Evolutionary conservation across 768 basidiomycete genomes (phyloP), one percentile per base, ranked within the genome.

Genomic region (Pleurotus sapidus): DNA sequence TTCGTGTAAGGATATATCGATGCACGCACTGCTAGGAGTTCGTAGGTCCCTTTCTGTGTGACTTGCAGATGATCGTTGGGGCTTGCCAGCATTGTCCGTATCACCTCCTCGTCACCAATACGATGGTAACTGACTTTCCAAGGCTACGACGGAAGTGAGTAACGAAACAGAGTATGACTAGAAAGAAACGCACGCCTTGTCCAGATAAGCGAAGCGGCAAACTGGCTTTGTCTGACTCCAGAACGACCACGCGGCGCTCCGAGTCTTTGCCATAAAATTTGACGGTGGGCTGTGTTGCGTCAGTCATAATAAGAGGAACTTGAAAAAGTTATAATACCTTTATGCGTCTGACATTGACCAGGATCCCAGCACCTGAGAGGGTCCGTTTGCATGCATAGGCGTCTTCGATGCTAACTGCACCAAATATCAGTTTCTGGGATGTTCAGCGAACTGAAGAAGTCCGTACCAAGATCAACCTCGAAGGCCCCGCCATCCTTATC

Each of bases 151-250:
- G 20, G 56, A 53, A 49, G 54, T 60, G 15, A 17, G 39, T 47
- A 49, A 46, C n/a, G 15, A 15, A 7, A 60, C 46, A 5, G 7
- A 25, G n/a, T 15, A 43, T 34, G 38, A 18, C 54, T n/a, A 46
- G 46, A 34, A 45, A 38, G 17, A 14, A 3, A 74, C 87, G 60
- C 71, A 96, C 95, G 48, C 87, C 89, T 68, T 95, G 91, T 4
- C 97, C 97, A 17, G 94, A 95, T 51, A 99, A 73, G 24, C 95
- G 83, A 42, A 98, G 72, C 39, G 94, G 94, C 9, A 98, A 77
- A 37, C 75, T 79, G 0, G 87, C 87, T 39, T 74, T 72, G 58
- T 93, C 88, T 43, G 87, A 83, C 64, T 95, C 89, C 5, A 93
- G 77, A 14, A 95, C 81, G 4, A 84, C 82, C 6, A 87, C 72